phyloP scores from a whole-genome alignment of 768 basidiomycete species.

The Gelatoporia subvermispora region DNA sequence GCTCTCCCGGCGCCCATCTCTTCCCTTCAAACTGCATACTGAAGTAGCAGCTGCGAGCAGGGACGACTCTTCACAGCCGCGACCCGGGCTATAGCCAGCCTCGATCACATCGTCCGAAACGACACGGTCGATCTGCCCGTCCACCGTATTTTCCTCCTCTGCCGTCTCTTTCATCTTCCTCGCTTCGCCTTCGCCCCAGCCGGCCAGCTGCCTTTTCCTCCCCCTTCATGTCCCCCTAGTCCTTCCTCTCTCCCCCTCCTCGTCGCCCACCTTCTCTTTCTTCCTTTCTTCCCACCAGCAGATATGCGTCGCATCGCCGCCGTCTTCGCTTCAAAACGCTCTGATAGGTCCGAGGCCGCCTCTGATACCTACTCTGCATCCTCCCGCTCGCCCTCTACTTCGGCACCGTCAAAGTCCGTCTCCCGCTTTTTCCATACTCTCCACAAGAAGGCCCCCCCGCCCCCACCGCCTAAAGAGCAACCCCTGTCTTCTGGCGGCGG shows the following conservation, averaged over 20 bases:
- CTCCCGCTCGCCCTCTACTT: constrained; percentile 7
- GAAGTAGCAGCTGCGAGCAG: too few relatives aligned
- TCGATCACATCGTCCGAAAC: too few relatives aligned
- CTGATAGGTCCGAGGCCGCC: constrained; percentile 34
- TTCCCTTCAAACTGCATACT: too few relatives aligned
- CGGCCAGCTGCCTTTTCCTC: constrained; percentile 3
- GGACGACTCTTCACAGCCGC: too few relatives aligned
- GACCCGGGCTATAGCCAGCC: too few relatives aligned
- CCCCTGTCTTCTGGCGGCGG: constrained; percentile 7
- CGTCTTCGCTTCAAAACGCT: constrained; percentile 41
- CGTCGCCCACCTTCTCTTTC: background rate
- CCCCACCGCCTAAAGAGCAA: too few relatives aligned
- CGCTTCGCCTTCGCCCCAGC: background rate
- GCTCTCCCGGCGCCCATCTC: too few relatives aligned
- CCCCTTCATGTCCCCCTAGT: constrained; percentile 7
- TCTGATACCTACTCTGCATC: constrained; percentile 15
- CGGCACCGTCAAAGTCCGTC: constrained; percentile 4
- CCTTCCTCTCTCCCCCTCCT: constrained; percentile 1
- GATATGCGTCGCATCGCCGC: constrained; percentile 38
- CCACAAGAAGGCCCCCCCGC: constrained; percentile 9
- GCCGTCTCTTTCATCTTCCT: constrained; percentile 1
- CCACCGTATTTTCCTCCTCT: constrained; percentile 5
- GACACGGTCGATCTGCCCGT: background rate
- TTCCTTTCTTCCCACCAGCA: constrained; percentile 1
- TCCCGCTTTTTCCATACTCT: constrained; percentile 24